phyloP scores from a whole-genome alignment of 2,329 filamentous ascomycete species.

The Pseudocercospora musae region DNA sequence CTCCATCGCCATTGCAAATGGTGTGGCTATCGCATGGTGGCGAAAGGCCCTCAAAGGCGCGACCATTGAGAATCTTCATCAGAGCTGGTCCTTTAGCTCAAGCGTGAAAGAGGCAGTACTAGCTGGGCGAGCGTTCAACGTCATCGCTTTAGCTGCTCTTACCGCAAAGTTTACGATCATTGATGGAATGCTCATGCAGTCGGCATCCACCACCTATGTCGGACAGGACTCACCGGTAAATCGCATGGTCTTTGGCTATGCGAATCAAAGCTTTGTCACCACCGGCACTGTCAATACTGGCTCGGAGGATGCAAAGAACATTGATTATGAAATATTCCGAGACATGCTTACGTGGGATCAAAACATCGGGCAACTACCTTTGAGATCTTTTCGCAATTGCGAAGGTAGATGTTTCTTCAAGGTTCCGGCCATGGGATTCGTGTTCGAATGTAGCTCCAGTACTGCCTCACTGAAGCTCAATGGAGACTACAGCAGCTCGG shows the following conservation, averaged over 20 bases:
- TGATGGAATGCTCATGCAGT: constrained; percentile 2
- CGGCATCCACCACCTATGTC: neutral
- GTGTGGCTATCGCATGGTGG: constrained; percentile 29
- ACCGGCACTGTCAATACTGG: neutral
- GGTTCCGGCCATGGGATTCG: constrained; percentile 18
- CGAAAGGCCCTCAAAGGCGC: constrained; percentile 23
- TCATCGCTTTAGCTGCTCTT: constrained; percentile 27
- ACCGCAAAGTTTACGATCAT: constrained; percentile 19
- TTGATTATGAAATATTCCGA: neutral
- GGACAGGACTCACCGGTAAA: neutral
- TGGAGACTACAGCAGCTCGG: neutral
- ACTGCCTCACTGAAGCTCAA: neutral
- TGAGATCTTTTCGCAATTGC: constrained; percentile 1
- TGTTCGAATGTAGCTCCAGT: constrained; percentile 16
- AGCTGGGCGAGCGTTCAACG: constrained; percentile 25
- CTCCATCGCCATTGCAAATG: constrained; percentile 22
- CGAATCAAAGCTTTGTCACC: neutral
- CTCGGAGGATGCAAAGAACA: neutral
- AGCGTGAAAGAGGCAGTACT: constrained; percentile 21
- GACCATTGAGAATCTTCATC: constrained; percentile 25
- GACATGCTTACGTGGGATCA: neutral
- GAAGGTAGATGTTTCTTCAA: constrained; percentile 15
- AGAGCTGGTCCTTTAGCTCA: constrained; percentile 25
- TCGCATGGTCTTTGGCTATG: too few relatives aligned
- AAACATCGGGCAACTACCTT: neutral